Conservation (phyloP, 2,329 filamentous ascomycete species). For the Epichloe bromicola region DNA sequence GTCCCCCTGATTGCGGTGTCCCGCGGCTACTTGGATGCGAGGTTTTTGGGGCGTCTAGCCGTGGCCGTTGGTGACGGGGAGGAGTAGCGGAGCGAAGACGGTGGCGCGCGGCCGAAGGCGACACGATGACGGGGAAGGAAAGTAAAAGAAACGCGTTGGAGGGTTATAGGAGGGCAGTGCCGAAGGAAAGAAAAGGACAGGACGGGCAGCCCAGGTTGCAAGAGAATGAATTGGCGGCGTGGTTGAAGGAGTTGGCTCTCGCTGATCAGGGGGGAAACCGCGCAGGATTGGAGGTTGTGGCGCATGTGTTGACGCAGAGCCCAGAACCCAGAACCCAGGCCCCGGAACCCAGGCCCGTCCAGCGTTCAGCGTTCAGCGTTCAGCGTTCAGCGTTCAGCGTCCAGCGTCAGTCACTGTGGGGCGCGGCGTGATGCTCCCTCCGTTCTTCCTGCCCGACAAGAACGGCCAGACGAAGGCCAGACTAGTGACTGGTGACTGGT, state of each 20-base stretch:
- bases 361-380: no score
- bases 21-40: neutral
- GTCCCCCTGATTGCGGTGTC: neutral
- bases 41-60: neutral
- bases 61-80: neutral
- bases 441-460: no score
- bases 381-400: no score
- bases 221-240: neutral
- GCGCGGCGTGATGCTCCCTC: neutral
- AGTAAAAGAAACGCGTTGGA: neutral
- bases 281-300: constrained; percentile 3
- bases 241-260: constrained; percentile 1
- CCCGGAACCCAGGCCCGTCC: neutral
- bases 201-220: neutral
- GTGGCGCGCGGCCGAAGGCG: neutral
- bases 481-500: no score
- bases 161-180: neutral
- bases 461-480: no score
- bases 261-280: neutral
- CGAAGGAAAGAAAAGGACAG: neutral
- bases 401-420: neutral
- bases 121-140: neutral
- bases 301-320: neutral
- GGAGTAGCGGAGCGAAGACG: neutral
- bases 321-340: no score